Percentiles rank a stretch among this genome's conserved stretches.
Evolutionary conservation across 164 flowering plant genomes (phyloP).

Genomic region (Cinnamomum micranthum): DNA sequence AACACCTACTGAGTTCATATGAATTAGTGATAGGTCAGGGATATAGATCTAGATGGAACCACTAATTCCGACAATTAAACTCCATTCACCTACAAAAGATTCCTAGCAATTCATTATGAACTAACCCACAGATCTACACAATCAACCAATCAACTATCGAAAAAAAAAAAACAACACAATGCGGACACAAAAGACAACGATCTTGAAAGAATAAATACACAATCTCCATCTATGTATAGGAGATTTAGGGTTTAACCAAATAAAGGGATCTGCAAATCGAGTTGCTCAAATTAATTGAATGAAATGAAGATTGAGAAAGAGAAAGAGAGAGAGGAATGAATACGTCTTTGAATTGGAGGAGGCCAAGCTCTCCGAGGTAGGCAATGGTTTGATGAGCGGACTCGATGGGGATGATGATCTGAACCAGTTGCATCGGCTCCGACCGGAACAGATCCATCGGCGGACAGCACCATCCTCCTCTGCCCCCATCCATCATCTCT

Average conservation of each 20-base stretch:
- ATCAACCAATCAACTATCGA: too few relatives aligned
- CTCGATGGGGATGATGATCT: constrained; percentile 87
- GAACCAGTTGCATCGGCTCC: constrained; percentile 91
- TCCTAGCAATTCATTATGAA: neutral
- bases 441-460: constrained; percentile 92
- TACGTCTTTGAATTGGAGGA: constrained; percentile 92
- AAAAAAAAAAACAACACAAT: neutral
- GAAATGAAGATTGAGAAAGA: neutral
- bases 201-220: neutral
- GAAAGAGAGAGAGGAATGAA: neutral
- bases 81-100: too few relatives aligned
- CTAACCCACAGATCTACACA: neutral
- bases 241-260: neutral
- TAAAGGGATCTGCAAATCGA: neutral
- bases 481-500: constrained; percentile 38
- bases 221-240: neutral
- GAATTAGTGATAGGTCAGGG: too few relatives aligned
- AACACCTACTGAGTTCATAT: too few relatives aligned
- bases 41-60: too few relatives aligned
- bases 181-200: neutral
- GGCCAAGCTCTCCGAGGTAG: constrained; percentile 86
- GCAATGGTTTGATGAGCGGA: constrained; percentile 78
- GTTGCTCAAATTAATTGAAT: neutral
- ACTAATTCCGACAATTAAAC: too few relatives aligned
- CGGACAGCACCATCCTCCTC: constrained; percentile 48